Percentiles rank a stretch among this genome's conserved stretches.
These are phyloP conservation scores for Parsonsia alboflavescens DNA, from an alignment of 257 asterid species.

Conservation along the genomic window DNA sequence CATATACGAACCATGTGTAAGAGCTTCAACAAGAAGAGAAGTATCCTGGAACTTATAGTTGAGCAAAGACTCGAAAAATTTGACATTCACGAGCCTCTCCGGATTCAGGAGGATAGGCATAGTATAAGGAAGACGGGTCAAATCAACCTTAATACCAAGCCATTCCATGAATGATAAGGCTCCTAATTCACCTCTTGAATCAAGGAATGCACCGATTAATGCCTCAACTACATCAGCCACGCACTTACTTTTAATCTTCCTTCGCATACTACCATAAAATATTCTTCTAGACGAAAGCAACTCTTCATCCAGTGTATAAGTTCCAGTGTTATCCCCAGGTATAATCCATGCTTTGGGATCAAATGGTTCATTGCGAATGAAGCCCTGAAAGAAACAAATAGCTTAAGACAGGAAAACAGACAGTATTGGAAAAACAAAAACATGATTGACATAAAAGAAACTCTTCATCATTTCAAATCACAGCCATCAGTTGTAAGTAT, in stretches of 20 bases:
- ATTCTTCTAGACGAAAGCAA: conserved; percentile 23
- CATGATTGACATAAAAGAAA: background rate
- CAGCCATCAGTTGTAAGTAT: background rate
- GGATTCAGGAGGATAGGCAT: conserved; percentile 41
- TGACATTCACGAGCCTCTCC: conserved; percentile 40
- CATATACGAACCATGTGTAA: conserved; percentile 92
- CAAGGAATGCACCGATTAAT: conserved; percentile 76
- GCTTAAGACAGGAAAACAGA: background rate
- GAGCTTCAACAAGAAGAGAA: conserved; percentile 75
- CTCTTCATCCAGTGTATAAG: conserved; percentile 30
- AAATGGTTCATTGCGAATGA: conserved; percentile 63
- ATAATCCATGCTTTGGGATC: conserved; percentile 64
- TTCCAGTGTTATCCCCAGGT: conserved; percentile 45
- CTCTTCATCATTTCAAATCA: background rate
- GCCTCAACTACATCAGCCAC: conserved; percentile 88
- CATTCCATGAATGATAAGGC: conserved; percentile 69
- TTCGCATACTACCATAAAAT: conserved; percentile 27
- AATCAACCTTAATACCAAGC: conserved; percentile 58
- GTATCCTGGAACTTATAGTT: conserved; percentile 52
- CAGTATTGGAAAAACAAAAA: background rate
- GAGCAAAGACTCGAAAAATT: conserved; percentile 41
- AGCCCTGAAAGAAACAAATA: conserved; percentile 43
- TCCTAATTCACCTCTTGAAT: conserved; percentile 56
- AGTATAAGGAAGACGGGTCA: conserved; percentile 32
- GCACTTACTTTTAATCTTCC: conserved; percentile 42